Evolutionary conservation across 2,329 filamentous ascomycete genomes (phyloP).

Genomic region (Metarhizium brunneum): DNA sequence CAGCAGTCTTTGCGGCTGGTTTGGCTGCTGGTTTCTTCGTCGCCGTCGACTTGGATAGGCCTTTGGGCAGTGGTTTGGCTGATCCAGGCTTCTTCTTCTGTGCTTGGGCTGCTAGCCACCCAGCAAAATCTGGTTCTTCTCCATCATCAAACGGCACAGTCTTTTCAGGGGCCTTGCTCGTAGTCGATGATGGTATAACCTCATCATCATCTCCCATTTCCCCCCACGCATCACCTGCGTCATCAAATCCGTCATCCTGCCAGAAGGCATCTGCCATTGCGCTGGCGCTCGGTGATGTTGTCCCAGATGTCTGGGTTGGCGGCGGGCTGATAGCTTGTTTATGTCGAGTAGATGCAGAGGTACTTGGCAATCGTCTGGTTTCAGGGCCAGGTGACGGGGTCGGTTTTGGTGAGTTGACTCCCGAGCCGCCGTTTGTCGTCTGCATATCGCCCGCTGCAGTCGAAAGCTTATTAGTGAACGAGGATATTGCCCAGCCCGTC

Average conservation of each 20-base stretch:
- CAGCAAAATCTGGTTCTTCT: conserved; percentile 83
- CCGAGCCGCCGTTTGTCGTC: conserved; percentile 36
- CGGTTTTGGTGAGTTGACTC: conserved; percentile 31
- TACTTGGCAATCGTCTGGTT: conserved; percentile 27
- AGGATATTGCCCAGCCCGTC: conserved; percentile 97
- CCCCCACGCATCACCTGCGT: conserved; percentile 70
- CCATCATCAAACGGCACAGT: conserved; percentile 64
- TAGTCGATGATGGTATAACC: conserved; percentile 23
- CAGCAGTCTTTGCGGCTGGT: conserved; percentile 16
- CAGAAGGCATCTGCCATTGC: conserved; percentile 41
- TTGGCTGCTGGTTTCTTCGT: conserved; percentile 35
- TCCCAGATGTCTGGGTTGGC: conserved; percentile 33
- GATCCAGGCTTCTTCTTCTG: conserved; percentile 62
- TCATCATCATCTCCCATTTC: conserved; percentile 49
- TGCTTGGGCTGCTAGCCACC: conserved; percentile 83
- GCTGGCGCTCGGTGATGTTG: conserved; percentile 35
- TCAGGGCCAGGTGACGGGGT: conserved; percentile 30
- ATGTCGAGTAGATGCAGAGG: conserved; percentile 50
- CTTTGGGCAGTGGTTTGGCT: conserved; percentile 69
- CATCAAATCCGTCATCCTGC: conserved; percentile 47
- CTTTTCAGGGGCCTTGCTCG: conserved; percentile 21
- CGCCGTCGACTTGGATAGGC: conserved; percentile 53
- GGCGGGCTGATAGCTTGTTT: conserved; percentile 50
- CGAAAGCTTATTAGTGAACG: conserved; percentile 90
- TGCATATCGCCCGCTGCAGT: conserved; percentile 81